Base-by-base conservation (phyloP, 2,329 filamentous ascomycete genomes). In the Exophiala alcalophila region DNA sequence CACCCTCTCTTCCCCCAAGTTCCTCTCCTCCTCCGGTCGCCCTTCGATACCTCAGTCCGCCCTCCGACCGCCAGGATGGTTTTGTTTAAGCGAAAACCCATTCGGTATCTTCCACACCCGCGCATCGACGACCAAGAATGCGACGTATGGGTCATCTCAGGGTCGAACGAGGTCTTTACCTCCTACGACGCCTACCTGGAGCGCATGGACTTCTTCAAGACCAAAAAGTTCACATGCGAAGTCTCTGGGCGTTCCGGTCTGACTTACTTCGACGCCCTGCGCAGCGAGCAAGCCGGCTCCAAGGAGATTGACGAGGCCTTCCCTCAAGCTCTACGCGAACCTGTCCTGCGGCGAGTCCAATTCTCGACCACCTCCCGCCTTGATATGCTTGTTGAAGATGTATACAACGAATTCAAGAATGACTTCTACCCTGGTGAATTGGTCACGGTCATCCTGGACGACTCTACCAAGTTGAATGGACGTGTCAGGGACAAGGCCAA, bases 61-160 rank as follows among this genome's bases (percentile, higher is more conserved):
- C 9, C 28, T 27, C 21, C 19, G n/a, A 6, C 28, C 6, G 29
- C 21, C 37, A 43, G 45, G 16, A 61, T 97, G 91, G 91, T 98
- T 57, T 77, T 95, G 53, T 96, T 86, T 68, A 97, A 97, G 72
- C 81, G 92, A 59, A 97, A 97, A 69, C 90, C 90, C 44, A 89
- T 97, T 61, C 82, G 86, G 68, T 85, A 88, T 63, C 72, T 90
- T 55, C 77, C 84, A 35, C 74, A 76, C 33, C 84, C 85, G 15
- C 71, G 77, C 38, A 78, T 91, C 54, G 76, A 89, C 56, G 82
- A 92, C 72, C 87, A 94, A 54, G 81, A 86, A 59, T 76, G 79
- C 57, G 89, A 97, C 78, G 82, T 97, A 43, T 98, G 89, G 87
- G 79, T 88, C 52, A 95, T 98, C 52, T 75, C 82, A 43, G 81